Evolutionary conservation across 2,329 filamentous ascomycete species (phyloP).

Genomic region (Cercospora citrullina): DNA sequence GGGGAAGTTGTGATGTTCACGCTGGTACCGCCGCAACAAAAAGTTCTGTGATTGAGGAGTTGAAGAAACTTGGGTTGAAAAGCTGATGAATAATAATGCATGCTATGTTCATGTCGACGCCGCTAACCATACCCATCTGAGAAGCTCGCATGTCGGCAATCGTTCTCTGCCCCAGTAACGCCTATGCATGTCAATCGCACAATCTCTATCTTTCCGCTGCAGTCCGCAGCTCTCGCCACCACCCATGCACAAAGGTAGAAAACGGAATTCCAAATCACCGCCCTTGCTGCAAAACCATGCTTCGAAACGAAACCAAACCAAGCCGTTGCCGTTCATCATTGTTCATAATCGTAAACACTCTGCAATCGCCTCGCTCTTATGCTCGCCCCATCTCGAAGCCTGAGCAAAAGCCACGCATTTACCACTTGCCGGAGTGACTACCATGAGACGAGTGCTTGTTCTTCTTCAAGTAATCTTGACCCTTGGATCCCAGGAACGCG

Average conservation of each 20-base stretch:
- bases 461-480: constrained; percentile 51
- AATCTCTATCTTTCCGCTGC: not conserved
- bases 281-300: not conserved
- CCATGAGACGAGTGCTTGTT: constrained; percentile 21
- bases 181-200: not conserved
- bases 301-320: not conserved
- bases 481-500: constrained; percentile 56
- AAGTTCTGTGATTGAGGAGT: not conserved
- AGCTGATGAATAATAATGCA: not conserved
- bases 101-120: not conserved
- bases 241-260: not conserved
- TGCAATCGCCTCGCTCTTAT: not conserved
- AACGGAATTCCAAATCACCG: not conserved
- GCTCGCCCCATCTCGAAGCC: not conserved
- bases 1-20: not conserved
- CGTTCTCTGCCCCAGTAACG: not conserved
- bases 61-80: not conserved
- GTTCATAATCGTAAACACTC: not conserved
- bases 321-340: not conserved
- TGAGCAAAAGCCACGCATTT: not conserved
- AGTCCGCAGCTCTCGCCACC: not conserved
- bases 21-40: not conserved
- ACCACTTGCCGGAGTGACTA: not conserved
- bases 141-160: not conserved
- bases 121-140: not conserved